These are phyloP conservation scores for Artemisia annua DNA, from an alignment of 129 eudicot genomes.

Conservation along the genomic window DNA sequence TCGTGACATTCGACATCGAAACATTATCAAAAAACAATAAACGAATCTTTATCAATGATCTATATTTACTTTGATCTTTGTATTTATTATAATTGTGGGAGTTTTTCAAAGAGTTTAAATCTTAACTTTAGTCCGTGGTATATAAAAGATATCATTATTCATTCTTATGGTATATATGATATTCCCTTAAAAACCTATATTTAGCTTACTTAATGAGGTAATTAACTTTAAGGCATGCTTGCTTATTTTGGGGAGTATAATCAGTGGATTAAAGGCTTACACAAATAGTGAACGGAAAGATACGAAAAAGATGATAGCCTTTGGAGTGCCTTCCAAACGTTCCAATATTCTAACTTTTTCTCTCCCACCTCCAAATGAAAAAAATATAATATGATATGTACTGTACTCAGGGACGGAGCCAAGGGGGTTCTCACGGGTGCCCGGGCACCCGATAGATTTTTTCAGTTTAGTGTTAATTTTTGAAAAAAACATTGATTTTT, in stretches of 20 bases:
- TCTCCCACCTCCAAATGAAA: conserved; percentile 10
- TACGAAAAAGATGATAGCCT: conserved; percentile 30
- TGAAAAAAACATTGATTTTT: no score
- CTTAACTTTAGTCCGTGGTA: background rate
- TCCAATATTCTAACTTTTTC: conserved; percentile 24
- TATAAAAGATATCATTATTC: background rate
- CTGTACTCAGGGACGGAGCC: no score
- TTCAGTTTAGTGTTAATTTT: background rate
- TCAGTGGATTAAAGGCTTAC: conserved; percentile 22
- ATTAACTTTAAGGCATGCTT: conserved; percentile 35
- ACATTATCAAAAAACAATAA: background rate
- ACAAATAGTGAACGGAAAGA: conserved; percentile 47
- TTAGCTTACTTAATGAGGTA: conserved; percentile 28
- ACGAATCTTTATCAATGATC: conserved; percentile 6
- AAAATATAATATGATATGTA: background rate
- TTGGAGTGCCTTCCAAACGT: conserved; percentile 56
- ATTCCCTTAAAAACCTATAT: conserved; percentile 16
- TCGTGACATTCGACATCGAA: conserved; percentile 21
- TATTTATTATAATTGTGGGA: conserved; percentile 1
- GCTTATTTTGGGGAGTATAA: conserved; percentile 31
- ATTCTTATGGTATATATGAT: background rate
- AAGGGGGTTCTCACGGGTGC: no score
- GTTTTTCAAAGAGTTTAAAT: no score
- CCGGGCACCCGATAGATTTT: no score
- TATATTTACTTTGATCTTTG: conserved; percentile 17